Percentiles rank a stretch among this genome's conserved stretches.
Conservation (phyloP, 495 filamentous ascomycete species). For the Penicillium turbatum region DNA sequence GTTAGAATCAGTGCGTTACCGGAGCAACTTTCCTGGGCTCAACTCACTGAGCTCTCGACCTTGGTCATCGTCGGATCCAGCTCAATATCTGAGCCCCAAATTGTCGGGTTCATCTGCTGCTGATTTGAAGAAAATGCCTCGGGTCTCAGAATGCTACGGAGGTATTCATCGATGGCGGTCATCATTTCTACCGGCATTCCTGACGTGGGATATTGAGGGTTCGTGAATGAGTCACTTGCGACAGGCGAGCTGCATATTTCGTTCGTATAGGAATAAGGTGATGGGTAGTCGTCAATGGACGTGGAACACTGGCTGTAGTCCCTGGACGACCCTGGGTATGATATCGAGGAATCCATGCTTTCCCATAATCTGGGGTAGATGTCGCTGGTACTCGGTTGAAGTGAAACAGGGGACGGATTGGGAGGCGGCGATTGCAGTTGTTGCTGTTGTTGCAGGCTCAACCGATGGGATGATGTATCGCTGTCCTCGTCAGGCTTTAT, state of each 20-base stretch:
- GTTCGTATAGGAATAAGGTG: slow-evolving; percentile 3
- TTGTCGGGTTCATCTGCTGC: not conserved
- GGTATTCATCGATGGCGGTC: not conserved
- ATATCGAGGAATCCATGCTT: slow-evolving; percentile 5
- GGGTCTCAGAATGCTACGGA: slow-evolving; percentile 4
- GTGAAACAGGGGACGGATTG: not conserved
- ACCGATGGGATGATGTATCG: not conserved
- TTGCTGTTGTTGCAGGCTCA: not conserved
- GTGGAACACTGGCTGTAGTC: not conserved
- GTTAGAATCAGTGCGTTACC: not conserved
- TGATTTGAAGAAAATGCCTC: not conserved
- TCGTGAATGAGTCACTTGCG: not conserved
- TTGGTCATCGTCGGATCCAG: slow-evolving; percentile 3
- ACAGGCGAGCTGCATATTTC: slow-evolving; percentile 5
- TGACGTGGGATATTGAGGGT: not conserved
- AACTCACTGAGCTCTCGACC: not conserved
- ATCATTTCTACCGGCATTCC: slow-evolving; percentile 7
- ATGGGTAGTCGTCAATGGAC: not conserved
- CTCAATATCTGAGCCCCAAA: slow-evolving; percentile 2
- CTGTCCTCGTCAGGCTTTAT: not conserved
- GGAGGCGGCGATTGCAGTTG: not conserved
- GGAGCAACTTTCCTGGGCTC: not conserved
- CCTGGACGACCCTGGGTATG: not conserved
- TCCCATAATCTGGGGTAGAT: not conserved
- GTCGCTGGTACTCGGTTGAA: not conserved